A percentile compares a stretch with the other conserved stretches of the same genome.
Evolutionary conservation across 148 eudicot genomes (phyloP).

Genomic region (Camellia granthamiana): DNA sequence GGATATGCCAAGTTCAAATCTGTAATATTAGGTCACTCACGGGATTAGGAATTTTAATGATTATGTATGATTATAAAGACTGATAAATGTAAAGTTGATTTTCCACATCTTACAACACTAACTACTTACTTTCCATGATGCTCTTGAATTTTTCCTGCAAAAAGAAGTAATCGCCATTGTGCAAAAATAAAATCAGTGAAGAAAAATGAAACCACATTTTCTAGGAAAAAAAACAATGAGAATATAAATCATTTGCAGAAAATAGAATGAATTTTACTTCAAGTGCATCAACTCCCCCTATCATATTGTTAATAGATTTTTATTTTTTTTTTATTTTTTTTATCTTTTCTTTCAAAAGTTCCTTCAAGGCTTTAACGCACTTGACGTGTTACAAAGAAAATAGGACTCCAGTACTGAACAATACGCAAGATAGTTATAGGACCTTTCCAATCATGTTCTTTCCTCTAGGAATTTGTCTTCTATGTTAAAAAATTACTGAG

Average conservation of each 20-base stretch:
- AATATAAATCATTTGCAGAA: background rate
- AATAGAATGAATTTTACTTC: background rate
- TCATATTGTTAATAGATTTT: background rate
- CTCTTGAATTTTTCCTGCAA: conserved; percentile 77
- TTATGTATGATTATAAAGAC: background rate
- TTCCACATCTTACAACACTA: background rate
- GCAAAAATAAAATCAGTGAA: background rate
- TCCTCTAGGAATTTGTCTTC: too few relatives aligned
- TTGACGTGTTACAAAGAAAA: background rate
- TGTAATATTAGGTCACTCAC: conserved; percentile 22
- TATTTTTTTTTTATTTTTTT: background rate
- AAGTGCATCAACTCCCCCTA: background rate
- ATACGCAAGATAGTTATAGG: too few relatives aligned
- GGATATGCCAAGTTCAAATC: conserved; percentile 89
- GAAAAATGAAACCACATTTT: background rate
- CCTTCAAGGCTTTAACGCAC: background rate
- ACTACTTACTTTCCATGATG: conserved; percentile 83
- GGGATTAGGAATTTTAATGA: background rate
- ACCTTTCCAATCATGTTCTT: too few relatives aligned
- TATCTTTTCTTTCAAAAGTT: background rate
- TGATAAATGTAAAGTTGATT: background rate
- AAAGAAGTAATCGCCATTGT: background rate
- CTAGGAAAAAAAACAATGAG: background rate
- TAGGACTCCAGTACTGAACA: too few relatives aligned
- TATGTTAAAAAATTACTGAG: too few relatives aligned